Conservation (phyloP, 2,329 filamentous ascomycete genomes). For the Ceratocystis lukuohia region DNA sequence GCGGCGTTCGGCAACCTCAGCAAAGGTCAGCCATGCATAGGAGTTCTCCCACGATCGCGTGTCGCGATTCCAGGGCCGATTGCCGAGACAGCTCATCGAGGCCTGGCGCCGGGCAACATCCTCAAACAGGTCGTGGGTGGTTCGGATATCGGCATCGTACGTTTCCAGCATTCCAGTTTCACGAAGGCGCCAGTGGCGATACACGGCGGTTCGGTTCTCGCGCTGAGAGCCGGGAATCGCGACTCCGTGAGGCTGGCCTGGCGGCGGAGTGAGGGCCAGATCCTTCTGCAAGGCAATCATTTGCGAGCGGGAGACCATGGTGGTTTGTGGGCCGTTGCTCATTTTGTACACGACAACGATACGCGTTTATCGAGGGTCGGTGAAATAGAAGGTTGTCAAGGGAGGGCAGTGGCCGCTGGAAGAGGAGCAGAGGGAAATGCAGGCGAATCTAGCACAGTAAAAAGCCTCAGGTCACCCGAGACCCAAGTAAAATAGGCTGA, state of each 20-base stretch:
- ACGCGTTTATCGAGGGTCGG: not conserved
- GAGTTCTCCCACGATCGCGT: constrained; percentile 60
- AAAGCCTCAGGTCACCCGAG: not conserved
- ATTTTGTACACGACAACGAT: not conserved
- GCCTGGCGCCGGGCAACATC: constrained; percentile 46
- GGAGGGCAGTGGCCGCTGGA: not conserved
- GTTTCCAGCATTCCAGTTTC: constrained; percentile 59
- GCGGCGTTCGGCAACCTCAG: constrained; percentile 61
- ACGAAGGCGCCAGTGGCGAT: constrained; percentile 68
- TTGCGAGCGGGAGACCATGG: constrained; percentile 8
- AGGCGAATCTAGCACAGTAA: not conserved
- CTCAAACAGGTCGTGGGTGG: constrained; percentile 73
- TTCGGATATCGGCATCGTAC: constrained; percentile 55
- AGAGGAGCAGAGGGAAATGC: not conserved
- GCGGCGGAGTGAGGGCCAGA: constrained; percentile 48
- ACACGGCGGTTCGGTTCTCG: constrained; percentile 60
- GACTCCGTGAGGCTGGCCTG: constrained; percentile 65
- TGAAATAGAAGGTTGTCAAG: not conserved
- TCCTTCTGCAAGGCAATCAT: constrained; percentile 26
- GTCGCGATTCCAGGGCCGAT: constrained; percentile 61
- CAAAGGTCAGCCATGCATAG: constrained; percentile 76
- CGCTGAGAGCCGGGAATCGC: constrained; percentile 60
- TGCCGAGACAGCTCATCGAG: constrained; percentile 62
- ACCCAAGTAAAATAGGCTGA: not conserved
- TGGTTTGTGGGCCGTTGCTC: not conserved